These are phyloP conservation scores for Hortaea werneckii DNA, from an alignment of 2,329 filamentous ascomycete genomes.

Conservation along the genomic window DNA sequence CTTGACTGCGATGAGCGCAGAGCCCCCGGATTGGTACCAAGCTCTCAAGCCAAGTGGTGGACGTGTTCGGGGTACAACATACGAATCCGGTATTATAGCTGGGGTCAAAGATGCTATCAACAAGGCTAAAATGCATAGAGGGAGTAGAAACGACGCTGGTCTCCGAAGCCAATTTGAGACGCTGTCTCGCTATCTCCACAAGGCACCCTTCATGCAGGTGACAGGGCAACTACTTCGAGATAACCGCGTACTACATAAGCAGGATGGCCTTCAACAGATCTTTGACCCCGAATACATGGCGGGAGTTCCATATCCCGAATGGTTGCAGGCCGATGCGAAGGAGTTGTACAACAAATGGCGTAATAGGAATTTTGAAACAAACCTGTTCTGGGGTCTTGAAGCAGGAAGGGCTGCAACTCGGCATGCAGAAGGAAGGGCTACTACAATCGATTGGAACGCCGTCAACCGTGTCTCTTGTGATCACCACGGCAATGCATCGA, in stretches of 20 bases:
- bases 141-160: neutral
- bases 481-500: constrained; percentile 30
- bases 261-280: constrained; percentile 31
- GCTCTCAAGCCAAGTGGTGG: too few relatives aligned
- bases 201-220: constrained; percentile 29
- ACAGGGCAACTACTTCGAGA: constrained; percentile 24
- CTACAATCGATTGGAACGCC: constrained; percentile 15
- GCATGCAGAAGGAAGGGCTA: constrained; percentile 1
- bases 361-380: constrained; percentile 30
- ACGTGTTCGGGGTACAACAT: too few relatives aligned
- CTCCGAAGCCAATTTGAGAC: neutral
- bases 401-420: constrained; percentile 7
- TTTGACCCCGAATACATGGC: constrained; percentile 23
- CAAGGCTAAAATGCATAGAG: constrained; percentile 5
- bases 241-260: constrained; percentile 27
- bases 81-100: too few relatives aligned
- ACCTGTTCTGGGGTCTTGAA: constrained; percentile 38
- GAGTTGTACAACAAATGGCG: constrained; percentile 40
- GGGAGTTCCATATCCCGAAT: constrained; percentile 30
- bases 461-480: constrained; percentile 14
- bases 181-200: constrained; percentile 23
- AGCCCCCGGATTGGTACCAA: too few relatives aligned
- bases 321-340: constrained; percentile 38
- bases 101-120: too few relatives aligned
- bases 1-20: too few relatives aligned